A percentile compares a stretch with the other conserved stretches of the same genome.
Conservation (phyloP, 352 stramenopile species). For the Phytophthora fragariaefolia region DNA sequence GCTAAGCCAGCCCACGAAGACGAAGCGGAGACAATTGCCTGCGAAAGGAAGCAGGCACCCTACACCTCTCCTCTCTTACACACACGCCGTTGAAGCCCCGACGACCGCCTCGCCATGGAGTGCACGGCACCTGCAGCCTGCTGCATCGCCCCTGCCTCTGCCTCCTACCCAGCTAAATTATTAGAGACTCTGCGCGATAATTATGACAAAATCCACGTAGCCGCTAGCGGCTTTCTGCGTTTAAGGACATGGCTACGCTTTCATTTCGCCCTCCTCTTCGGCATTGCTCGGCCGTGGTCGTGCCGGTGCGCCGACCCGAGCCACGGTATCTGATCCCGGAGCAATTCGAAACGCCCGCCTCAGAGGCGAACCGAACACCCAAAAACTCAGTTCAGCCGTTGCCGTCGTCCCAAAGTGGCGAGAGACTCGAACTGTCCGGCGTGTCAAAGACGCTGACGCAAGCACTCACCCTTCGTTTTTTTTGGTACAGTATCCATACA, state of each 20-base stretch:
- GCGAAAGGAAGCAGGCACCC: constrained; percentile 34
- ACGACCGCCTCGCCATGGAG: constrained; percentile 22
- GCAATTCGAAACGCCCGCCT: constrained; percentile 12
- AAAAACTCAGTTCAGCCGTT: constrained; percentile 2
- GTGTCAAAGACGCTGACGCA: constrained; percentile 11
- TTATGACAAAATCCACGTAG: constrained; percentile 38
- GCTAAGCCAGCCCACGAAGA: constrained; percentile 30
- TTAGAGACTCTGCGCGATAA: constrained; percentile 43
- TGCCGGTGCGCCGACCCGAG: constrained; percentile 7
- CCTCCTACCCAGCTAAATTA: constrained; percentile 40
- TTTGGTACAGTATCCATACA: neutral
- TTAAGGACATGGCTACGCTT: neutral
- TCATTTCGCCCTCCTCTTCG: neutral
- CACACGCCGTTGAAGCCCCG: constrained; percentile 6
- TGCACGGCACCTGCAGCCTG: no score
- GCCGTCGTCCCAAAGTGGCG: no score
- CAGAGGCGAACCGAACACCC: constrained; percentile 22
- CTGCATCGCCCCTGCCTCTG: neutral
- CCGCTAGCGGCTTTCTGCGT: constrained; percentile 26
- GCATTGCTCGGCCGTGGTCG: neutral
- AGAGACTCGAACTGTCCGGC: constrained; percentile 5
- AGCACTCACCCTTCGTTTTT: neutral
- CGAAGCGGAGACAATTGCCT: constrained; percentile 9
- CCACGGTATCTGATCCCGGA: neutral
- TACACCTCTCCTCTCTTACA: neutral